Conservation (phyloP, 2,329 filamentous ascomycete species). For the Fusarium buharicum region DNA sequence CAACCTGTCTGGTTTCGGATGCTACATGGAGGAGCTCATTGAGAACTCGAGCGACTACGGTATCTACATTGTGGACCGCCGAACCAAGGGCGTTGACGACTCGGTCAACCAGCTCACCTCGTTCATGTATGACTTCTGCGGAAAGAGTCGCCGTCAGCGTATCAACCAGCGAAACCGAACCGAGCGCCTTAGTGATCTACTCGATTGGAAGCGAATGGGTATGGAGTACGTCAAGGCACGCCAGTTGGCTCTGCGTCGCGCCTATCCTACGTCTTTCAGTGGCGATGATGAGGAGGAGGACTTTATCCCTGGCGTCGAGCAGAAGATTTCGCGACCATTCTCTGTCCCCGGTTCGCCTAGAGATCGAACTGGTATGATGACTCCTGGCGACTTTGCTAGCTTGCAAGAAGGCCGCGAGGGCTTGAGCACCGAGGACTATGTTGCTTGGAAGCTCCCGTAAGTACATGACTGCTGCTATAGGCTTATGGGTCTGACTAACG, state of each 20-base stretch:
- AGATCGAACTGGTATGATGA: slow-evolving; percentile 97
- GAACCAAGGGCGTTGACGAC: slow-evolving; percentile 95
- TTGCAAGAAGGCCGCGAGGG: slow-evolving; percentile 94
- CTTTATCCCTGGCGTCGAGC: slow-evolving; percentile 90
- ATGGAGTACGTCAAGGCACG: slow-evolving; percentile 99
- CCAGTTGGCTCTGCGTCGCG: slow-evolving; percentile 88
- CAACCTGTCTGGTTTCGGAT: slow-evolving; percentile 96
- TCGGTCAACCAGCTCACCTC: slow-evolving; percentile 94
- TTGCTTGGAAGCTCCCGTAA: slow-evolving; percentile 98
- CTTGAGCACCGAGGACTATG: slow-evolving; percentile 94
- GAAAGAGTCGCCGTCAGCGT: slow-evolving; percentile 92
- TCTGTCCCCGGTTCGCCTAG: slow-evolving; percentile 93
- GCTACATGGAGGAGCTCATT: slow-evolving; percentile 99
- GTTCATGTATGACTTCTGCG: slow-evolving; percentile 89
- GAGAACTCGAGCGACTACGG: slow-evolving; percentile 98
- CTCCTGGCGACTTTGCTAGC: slow-evolving; percentile 95
- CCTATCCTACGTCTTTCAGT: slow-evolving; percentile 88
- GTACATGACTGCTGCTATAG: slow-evolving; percentile 55
- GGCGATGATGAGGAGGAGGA: slow-evolving; percentile 84
- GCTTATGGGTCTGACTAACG: slow-evolving; percentile 30
- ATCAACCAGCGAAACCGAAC: slow-evolving; percentile 99
- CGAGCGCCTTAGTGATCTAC: slow-evolving; percentile 89
- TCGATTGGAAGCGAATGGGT: slow-evolving; percentile 99
- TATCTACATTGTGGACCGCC: slow-evolving; percentile 97
- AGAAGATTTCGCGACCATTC: slow-evolving; percentile 94